Base-by-base conservation (phyloP, 176 grass and related monocot species). In the Aegilops umbellulata region DNA sequence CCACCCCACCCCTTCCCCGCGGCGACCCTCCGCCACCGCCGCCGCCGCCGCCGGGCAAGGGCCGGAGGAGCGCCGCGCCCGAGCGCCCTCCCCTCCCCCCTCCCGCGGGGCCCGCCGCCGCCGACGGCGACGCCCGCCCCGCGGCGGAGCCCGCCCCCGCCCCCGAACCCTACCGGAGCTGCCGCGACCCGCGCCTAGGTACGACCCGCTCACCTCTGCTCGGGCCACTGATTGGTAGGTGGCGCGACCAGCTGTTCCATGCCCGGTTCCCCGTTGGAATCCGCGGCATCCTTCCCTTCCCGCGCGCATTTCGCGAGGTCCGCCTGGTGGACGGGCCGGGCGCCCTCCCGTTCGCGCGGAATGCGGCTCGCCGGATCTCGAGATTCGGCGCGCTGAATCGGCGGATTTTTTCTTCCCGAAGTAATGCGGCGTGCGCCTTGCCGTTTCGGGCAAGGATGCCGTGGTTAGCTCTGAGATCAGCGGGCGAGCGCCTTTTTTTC, bases 281-380 rank as follows among this genome's bases (percentile, higher is more conserved):
- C 55, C 55, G 55, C 55, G 29, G 29, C 29, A 29, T 29, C 6
- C 5, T 22, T 3, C 2, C 19, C 55, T 22, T 3, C 20, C 6
- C 55, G 62, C 60, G 41, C 72, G 29, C 88, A 63, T 82, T 82
- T 76, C 77, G 29, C 3, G 3, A 70, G 23, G 32, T 69, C 47
- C 36, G n/a, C 8, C 46, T 20, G 80, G 8, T 3, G 7, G 3
- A 17, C 6, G 7, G 3, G 13, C 35, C 63, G 39, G 10, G 9
- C 22, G 29, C 35, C 41, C 49, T 8, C 82, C 11, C 29, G 17
- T n/a, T 25, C 24, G 17, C 46, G 72, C 3, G 42, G 42, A 75
- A 75, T 83, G 74, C 16, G 16, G 10, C 79, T 53, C 10, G 46
- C 66, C 17, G 8, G 39, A 51, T 74, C 80, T 80, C 62, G 36